A percentile compares a stretch with the other conserved stretches of the same genome.
phyloP scores from a whole-genome alignment of 1,284 basidiomycete species.

The Cutaneotrichosporon spelunceum region DNA sequence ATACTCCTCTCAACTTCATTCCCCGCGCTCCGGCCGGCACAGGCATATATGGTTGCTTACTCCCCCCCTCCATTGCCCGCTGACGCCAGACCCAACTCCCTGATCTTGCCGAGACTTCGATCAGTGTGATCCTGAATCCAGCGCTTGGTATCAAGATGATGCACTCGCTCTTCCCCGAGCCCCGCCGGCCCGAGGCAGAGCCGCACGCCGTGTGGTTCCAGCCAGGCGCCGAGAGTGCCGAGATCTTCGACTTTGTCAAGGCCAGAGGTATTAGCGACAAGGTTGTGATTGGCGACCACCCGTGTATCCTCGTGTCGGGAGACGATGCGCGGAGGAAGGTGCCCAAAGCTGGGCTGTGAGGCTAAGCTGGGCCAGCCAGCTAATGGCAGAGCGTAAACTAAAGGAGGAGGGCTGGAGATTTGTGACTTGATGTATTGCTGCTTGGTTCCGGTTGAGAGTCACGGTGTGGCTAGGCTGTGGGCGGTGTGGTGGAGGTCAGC shows the following conservation, averaged over 20 bases:
- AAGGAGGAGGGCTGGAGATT: too few species aligned
- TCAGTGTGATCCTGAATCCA: background rate
- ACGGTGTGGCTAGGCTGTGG: too few species aligned
- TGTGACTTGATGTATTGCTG: too few species aligned
- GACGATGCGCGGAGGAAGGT: background rate
- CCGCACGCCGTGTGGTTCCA: conserved; percentile 4
- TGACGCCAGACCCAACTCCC: background rate
- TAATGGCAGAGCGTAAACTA: background rate
- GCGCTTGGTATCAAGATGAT: conserved; percentile 1
- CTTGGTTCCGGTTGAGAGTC: too few species aligned
- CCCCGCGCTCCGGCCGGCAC: too few species aligned
- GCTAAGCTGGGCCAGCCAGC: background rate
- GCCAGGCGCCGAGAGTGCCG: conserved; percentile 1
- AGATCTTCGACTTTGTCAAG: conserved; percentile 1
- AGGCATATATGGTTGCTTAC: too few species aligned
- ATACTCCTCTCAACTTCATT: too few species aligned
- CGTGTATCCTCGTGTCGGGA: background rate
- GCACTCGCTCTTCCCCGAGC: background rate
- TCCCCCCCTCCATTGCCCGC: too few species aligned
- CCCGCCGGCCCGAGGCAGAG: background rate
- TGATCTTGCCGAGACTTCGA: conserved; percentile 1
- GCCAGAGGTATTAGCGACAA: background rate
- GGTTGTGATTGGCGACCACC: conserved; percentile 1
- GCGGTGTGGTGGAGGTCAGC: background rate
- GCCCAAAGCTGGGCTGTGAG: background rate